phyloP scores from a whole-genome alignment of 2,329 filamentous ascomycete species.

The Ascochyta clinopodiicola region DNA sequence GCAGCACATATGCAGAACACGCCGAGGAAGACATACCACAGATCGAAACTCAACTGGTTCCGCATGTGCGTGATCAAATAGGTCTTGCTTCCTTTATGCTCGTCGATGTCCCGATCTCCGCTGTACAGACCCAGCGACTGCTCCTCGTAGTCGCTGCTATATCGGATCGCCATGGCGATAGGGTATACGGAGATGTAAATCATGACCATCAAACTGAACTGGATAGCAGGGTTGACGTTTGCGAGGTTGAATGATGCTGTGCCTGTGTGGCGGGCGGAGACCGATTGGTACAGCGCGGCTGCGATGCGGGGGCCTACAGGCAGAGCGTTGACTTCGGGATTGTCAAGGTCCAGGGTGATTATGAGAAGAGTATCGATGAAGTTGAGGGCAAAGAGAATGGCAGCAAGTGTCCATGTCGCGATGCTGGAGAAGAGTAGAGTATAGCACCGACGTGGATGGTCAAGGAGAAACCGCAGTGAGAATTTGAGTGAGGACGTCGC shows the following conservation, averaged over 20 bases:
- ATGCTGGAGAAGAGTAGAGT: slow-evolving; percentile 66
- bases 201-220: slow-evolving; percentile 66
- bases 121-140: slow-evolving; percentile 64
- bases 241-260: slow-evolving; percentile 55
- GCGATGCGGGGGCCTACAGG: slow-evolving; percentile 56
- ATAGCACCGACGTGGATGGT: slow-evolving; percentile 67
- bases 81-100: slow-evolving; percentile 9
- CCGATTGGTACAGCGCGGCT: slow-evolving; percentile 66
- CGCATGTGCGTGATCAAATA: slow-evolving; percentile 48
- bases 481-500: slow-evolving; percentile 47
- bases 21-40: slow-evolving; percentile 53
- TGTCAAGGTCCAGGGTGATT: slow-evolving; percentile 52
- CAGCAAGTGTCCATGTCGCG: slow-evolving; percentile 64
- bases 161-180: slow-evolving; percentile 65
- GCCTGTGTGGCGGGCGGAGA: slow-evolving; percentile 55
- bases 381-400: slow-evolving; percentile 60
- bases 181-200: slow-evolving; percentile 70
- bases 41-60: slow-evolving; percentile 53
- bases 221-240: slow-evolving; percentile 60
- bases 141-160: slow-evolving; percentile 65
- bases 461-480: slow-evolving; percentile 63
- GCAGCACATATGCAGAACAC: slow-evolving; percentile 48
- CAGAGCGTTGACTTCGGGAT: slow-evolving; percentile 55
- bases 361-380: slow-evolving; percentile 51
- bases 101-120: slow-evolving; percentile 29